Conservation (phyloP, 331 rosid species). For the Stylosanthes scabra region DNA sequence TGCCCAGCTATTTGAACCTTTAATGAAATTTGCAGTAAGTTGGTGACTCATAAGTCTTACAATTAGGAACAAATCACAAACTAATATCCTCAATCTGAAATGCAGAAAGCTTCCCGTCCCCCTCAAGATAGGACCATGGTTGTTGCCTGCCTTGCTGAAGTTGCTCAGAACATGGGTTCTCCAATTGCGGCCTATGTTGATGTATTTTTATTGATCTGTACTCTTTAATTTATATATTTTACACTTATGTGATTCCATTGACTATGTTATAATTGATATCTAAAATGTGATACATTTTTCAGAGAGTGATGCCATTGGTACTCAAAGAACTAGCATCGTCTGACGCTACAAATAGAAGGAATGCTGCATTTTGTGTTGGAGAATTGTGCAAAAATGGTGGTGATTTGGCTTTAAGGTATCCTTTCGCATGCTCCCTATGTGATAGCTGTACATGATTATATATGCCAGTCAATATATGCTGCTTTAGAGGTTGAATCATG, state of each 20-base stretch:
- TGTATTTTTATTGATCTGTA: slow-evolving; percentile 48
- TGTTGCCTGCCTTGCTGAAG: slow-evolving; percentile 99
- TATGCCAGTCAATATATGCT: slow-evolving; percentile 13
- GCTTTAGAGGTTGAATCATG: slow-evolving; percentile 32
- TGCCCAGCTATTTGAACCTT: slow-evolving; percentile 84
- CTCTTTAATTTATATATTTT: background rate
- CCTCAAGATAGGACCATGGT: slow-evolving; percentile 98
- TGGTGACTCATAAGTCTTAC: slow-evolving; percentile 26
- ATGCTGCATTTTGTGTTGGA: slow-evolving; percentile 99
- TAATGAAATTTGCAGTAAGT: slow-evolving; percentile 90
- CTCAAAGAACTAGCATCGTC: slow-evolving; percentile 88
- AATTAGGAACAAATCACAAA: slow-evolving; percentile 31
- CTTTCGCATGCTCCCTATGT: slow-evolving; percentile 37
- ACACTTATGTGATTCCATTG: slow-evolving; percentile 12
- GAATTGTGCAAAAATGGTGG: slow-evolving; percentile 96
- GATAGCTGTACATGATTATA: slow-evolving; percentile 15
- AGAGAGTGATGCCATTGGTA: slow-evolving; percentile 90
- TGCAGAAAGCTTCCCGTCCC: slow-evolving; percentile 92
- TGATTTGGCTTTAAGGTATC: slow-evolving; percentile 86
- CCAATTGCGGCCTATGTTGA: slow-evolving; percentile 89
- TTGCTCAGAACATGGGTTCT: slow-evolving; percentile 97
- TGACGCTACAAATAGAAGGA: slow-evolving; percentile 93
- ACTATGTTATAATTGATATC: slow-evolving; percentile 31
- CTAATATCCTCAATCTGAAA: slow-evolving; percentile 41
- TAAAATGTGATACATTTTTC: slow-evolving; percentile 42